Evolutionary conservation across 2,329 filamentous ascomycete genomes (phyloP), one percentile per base, ranked within the genome.

Genomic region (Byssochlamys sp.): DNA sequence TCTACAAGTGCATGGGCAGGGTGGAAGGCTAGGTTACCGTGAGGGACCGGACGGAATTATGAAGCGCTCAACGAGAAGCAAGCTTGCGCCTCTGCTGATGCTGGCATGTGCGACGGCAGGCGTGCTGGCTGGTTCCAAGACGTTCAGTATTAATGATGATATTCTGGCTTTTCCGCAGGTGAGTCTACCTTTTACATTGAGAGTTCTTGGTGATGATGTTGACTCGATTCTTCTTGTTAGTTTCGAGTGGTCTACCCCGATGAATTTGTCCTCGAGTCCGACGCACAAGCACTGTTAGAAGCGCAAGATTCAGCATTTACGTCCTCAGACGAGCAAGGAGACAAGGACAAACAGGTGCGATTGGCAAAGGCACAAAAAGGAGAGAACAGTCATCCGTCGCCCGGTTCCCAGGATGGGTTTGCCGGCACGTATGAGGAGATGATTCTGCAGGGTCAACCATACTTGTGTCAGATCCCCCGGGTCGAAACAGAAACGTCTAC

Each of bases 111-210:
- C 66, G 27, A 64, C 62, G 26, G 65, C 71, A 4, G 63, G 62
- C 53, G 76, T 75, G 56, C 71, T 80, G 58, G 81, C 80, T 52
- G 81, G 73, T 65, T 80, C 81, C 65, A 80, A 80, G 63, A 74
- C 79, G 24, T 96, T 96, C 77, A 95, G 87, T 75, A 88, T 95
- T 57, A 86, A 94, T 67, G 90, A 95, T 69, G 91, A 96, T 70
- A 73, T 96, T 55, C 81, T 95, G 57, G 90, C 90, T 19, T 90
- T 88, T 73, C 91, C 91, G 10, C 90, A 94, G 81, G 89, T 92
- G 78, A 62, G 78, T 53, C 29, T 45, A 53, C 31, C 48, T 49
- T 53, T 48, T 51, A 53, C 55, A 25, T 19, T 54, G 35, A 31
- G 19, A 2, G 19, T 52, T 9, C n/a, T 26, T 33, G 25, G 19